A percentile compares a stretch with the other conserved stretches of the same genome.
These are phyloP conservation scores for Emydomyces testavorans DNA, from an alignment of 2,329 filamentous ascomycete species.

Conservation along the genomic window DNA sequence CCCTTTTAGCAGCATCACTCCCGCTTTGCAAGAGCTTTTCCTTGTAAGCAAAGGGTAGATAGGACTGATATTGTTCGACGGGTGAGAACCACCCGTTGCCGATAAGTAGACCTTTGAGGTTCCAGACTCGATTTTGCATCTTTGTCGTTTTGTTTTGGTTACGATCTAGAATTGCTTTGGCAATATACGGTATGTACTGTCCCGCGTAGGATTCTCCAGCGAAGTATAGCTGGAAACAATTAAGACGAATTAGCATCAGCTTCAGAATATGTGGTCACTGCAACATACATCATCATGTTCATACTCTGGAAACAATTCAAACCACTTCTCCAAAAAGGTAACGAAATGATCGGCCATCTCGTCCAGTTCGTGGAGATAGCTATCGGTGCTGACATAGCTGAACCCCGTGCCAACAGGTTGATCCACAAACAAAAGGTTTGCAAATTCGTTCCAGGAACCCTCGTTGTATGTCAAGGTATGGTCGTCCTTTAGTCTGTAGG, in stretches of 20 bases:
- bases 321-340: slow-evolving; percentile 83
- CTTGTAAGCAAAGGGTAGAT: slow-evolving; percentile 70
- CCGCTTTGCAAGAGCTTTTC: slow-evolving; percentile 59
- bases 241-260: neutral
- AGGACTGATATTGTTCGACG: slow-evolving; percentile 76
- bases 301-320: slow-evolving; percentile 80
- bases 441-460: slow-evolving; percentile 97
- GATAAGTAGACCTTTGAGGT: slow-evolving; percentile 73
- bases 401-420: slow-evolving; percentile 94
- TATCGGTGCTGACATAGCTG: slow-evolving; percentile 87
- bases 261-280: neutral
- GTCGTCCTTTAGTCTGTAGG: slow-evolving; percentile 71
- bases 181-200: slow-evolving; percentile 94
- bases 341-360: slow-evolving; percentile 87
- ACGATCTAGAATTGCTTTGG: slow-evolving; percentile 75
- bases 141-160: slow-evolving; percentile 51
- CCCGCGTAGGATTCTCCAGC: slow-evolving; percentile 95
- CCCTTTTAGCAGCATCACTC: slow-evolving; percentile 49
- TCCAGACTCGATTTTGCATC: slow-evolving; percentile 50
- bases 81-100: slow-evolving; percentile 98
- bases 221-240: slow-evolving; percentile 60
- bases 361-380: slow-evolving; percentile 70
- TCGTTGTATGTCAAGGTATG: slow-evolving; percentile 66
- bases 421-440: slow-evolving; percentile 92
- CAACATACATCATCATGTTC: slow-evolving; percentile 73